These are phyloP conservation scores for Daldinia caldariorum DNA, from an alignment of 495 filamentous ascomycete genomes.

Conservation along the genomic window DNA sequence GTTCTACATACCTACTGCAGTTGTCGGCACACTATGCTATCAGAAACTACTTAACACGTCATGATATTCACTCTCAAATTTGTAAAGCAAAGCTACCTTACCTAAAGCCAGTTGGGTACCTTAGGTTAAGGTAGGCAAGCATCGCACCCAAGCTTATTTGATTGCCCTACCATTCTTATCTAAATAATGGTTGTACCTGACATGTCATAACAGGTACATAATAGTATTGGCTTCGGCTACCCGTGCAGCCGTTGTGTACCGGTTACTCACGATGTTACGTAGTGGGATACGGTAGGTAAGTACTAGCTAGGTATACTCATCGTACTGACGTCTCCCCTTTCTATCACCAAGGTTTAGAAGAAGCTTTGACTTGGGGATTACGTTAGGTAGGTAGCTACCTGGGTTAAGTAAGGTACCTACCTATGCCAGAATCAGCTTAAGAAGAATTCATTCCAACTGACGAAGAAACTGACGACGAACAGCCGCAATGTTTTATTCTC, in stretches of 20 bases:
- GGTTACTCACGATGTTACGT: constrained; percentile 15
- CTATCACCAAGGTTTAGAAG: constrained; percentile 10
- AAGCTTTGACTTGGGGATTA: background rate
- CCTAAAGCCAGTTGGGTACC: constrained; percentile 2
- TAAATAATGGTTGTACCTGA: constrained; percentile 31
- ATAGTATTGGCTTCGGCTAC: constrained; percentile 16
- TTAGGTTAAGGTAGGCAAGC: background rate
- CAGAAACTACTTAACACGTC: background rate
- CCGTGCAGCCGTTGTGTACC: constrained; percentile 12
- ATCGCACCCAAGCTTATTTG: constrained; percentile 26
- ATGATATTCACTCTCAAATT: constrained; percentile 1
- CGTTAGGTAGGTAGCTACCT: background rate
- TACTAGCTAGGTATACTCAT: constrained; percentile 24
- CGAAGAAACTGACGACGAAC: constrained; percentile 5
- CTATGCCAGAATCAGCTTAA: constrained; percentile 5
- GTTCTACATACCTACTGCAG: background rate
- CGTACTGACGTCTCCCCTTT: background rate
- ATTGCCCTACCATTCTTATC: constrained; percentile 29
- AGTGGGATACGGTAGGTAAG: constrained; percentile 9
- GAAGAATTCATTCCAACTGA: constrained; percentile 12
- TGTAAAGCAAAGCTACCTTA: background rate
- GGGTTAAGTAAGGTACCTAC: no score
- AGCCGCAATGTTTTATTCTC: constrained; percentile 4
- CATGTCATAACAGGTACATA: constrained; percentile 22
- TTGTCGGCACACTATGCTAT: background rate